Evolutionary conservation across 2,329 filamentous ascomycete genomes (phyloP), one percentile per base, ranked within the genome.

Genomic region (Phaeoacremonium minimum): DNA sequence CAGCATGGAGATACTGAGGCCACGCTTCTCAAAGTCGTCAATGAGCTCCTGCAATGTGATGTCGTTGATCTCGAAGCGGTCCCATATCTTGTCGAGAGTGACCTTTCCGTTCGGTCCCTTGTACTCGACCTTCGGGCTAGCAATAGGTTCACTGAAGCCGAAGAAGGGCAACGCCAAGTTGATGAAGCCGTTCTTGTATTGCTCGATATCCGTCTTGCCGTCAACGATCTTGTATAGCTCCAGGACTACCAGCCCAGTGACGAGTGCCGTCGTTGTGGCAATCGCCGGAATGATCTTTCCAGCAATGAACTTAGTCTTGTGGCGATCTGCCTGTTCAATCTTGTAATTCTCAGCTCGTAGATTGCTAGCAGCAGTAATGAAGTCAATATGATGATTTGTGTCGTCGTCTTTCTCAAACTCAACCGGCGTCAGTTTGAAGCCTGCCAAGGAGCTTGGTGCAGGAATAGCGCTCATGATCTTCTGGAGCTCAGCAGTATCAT

Each of bases 221-320:
- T 97, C 93, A 31, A 98, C 73, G 45, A 98, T 78, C 79, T 98
- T 98, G 82, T 87, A 96, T 32, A 97, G 69, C 69, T 98, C 93
- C 31, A 98, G 69, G 13, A 94, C 77, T 36, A 98, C 89, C 31
- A 98, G 74, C 40, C 93, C 93, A 4, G 93, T 98, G 11, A 97
- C 91, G 40, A 98, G 72, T 4, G 93, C 91, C 4, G 93, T 98
- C 0, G 93, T 97, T 4, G 93, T 98, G 30, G 93, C 93, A 61
- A 98, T 98, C 31, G 93, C 93, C 15, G 93, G 93, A 48, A 98
- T 98, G 50, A 98, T 98, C 77, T 98, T 98, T 60, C 93, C 93
- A 19, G 93, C 94, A 58, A 98, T 98, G 64, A 98, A 97, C 72
- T 98, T 98, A 44, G 91, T 98, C 81, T 93, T 95, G 75, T 96